Evolutionary conservation across 805 yeast species (phyloP).

Genomic region (Millerago galiae): DNA sequence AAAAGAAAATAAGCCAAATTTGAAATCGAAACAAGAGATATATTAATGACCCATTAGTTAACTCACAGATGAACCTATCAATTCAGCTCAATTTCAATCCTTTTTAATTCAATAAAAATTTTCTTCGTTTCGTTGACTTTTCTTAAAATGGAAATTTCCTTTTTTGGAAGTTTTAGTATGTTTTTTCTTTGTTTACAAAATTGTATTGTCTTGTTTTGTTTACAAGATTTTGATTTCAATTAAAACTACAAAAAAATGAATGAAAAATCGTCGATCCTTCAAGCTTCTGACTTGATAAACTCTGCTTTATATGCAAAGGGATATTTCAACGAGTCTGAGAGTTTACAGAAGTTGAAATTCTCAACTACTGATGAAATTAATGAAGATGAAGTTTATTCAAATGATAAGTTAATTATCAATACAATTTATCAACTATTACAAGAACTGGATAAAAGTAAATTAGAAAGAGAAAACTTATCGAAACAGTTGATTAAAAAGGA

Average conservation of each 20-base stretch:
- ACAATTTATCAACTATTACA: constrained; percentile 11
- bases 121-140: not conserved
- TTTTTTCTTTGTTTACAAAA: not conserved
- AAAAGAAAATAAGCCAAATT: too few species aligned
- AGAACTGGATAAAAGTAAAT: constrained; percentile 10
- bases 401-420: constrained; percentile 12
- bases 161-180: not conserved
- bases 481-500: constrained; percentile 4
- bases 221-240: not conserved
- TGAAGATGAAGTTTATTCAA: not conserved
- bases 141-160: not conserved
- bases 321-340: constrained; percentile 1
- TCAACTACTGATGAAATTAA: constrained; percentile 1
- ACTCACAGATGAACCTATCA: too few species aligned
- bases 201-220: too few species aligned
- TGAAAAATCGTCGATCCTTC: constrained; percentile 5
- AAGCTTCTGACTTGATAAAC: constrained; percentile 13
- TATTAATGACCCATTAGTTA: too few species aligned
- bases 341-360: constrained; percentile 1
- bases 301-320: constrained; percentile 13
- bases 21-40: too few species aligned
- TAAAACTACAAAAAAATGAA: not conserved
- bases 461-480: constrained; percentile 2
- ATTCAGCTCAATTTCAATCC: too few species aligned
- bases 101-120: too few species aligned